These are phyloP conservation scores for Xylaria multiplex DNA, from an alignment of 2,329 filamentous ascomycete genomes.

Conservation along the genomic window DNA sequence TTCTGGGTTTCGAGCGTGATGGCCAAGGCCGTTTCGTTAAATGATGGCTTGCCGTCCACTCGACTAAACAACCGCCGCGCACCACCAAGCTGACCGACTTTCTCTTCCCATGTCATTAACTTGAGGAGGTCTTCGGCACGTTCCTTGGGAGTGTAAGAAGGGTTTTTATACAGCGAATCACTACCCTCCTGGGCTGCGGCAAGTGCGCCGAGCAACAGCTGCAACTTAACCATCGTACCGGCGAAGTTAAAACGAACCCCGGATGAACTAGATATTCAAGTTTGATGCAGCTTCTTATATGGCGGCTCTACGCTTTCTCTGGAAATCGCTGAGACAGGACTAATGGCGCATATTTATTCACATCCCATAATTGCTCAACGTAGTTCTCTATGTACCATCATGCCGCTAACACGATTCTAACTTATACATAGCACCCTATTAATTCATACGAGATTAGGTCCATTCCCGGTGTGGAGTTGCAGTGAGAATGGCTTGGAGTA, in stretches of 20 bases:
- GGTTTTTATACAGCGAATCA: not conserved
- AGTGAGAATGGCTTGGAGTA: not conserved
- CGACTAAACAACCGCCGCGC: not conserved
- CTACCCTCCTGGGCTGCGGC: not conserved
- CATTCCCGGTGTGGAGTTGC: not conserved
- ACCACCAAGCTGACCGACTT: not conserved
- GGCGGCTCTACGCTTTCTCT: not conserved
- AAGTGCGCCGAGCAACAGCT: not conserved
- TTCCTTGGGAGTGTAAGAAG: not conserved
- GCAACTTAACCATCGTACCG: not conserved
- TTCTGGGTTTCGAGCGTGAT: not conserved
- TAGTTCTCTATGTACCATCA: not conserved
- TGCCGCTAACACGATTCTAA: not conserved
- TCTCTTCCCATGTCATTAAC: conserved; percentile 1
- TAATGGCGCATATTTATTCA: not conserved
- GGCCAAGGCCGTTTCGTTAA: not conserved
- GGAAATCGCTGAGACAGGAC: not conserved
- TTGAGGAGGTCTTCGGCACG: conserved; percentile 2
- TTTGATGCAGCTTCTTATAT: not conserved
- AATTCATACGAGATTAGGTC: not conserved
- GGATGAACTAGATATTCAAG: not conserved
- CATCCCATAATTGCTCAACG: not conserved
- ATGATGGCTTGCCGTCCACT: not conserved
- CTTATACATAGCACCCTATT: not conserved
- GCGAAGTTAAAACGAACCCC: not conserved